A percentile compares a stretch with the other conserved stretches of the same genome.
phyloP scores from a whole-genome alignment of 2,329 filamentous ascomycete species.

The Calonectria crousiana region DNA sequence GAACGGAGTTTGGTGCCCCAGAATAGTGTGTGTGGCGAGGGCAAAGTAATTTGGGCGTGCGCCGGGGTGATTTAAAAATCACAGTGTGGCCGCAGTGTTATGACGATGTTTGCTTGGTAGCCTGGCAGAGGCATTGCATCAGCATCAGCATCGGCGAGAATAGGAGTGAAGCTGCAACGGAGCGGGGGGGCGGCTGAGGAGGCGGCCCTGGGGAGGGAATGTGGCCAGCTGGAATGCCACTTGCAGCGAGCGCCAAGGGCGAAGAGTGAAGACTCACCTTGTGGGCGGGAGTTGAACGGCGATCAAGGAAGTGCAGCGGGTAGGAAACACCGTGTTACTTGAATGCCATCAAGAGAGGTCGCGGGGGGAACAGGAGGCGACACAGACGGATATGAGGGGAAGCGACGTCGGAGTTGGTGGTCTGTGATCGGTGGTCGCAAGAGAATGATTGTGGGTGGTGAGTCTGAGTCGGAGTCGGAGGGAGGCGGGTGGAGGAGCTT shows the following conservation, averaged over 20 bases:
- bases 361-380: slow-evolving; percentile 12
- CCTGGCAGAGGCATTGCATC: slow-evolving; percentile 36
- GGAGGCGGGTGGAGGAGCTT: slow-evolving; percentile 39
- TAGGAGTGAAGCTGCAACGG: slow-evolving; percentile 23
- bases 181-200: slow-evolving; percentile 31
- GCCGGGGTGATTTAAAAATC: slow-evolving; percentile 35
- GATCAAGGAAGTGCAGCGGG: slow-evolving; percentile 17
- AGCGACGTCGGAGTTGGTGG: slow-evolving; percentile 30
- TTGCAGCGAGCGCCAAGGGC: slow-evolving; percentile 28
- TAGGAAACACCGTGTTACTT: slow-evolving; percentile 29
- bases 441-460: slow-evolving; percentile 39
- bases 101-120: slow-evolving; percentile 24
- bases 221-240: slow-evolving; percentile 41
- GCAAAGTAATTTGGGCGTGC: slow-evolving; percentile 42
- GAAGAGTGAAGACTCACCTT: slow-evolving; percentile 39
- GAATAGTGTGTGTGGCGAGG: slow-evolving; percentile 34
- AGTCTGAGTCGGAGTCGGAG: slow-evolving; percentile 42
- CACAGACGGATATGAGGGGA: slow-evolving; percentile 21
- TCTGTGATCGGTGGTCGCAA: slow-evolving; percentile 31
- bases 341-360: slow-evolving; percentile 38
- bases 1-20: slow-evolving; percentile 38
- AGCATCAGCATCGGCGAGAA: slow-evolving; percentile 26
- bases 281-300: slow-evolving; percentile 31
- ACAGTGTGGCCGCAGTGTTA: slow-evolving; percentile 31
- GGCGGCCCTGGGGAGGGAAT: slow-evolving; percentile 27